Evolutionary conservation across 352 stramenopile species (phyloP).

Genomic region (Albugo candida): DNA sequence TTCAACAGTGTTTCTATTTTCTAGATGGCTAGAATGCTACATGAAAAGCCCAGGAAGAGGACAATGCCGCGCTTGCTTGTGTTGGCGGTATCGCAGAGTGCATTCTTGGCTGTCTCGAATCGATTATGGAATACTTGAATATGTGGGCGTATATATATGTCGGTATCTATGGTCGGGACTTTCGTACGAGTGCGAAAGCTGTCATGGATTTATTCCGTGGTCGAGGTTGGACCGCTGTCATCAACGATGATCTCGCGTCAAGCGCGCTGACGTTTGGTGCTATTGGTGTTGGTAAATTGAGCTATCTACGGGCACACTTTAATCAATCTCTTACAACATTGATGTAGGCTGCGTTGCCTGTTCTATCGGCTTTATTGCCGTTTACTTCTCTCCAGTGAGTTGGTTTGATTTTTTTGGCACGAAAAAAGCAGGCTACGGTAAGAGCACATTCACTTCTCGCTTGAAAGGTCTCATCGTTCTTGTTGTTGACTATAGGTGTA

Average conservation of each 20-base stretch:
- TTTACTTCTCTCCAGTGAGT: neutral
- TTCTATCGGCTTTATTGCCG: neutral
- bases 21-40: conserved; percentile 40
- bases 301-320: no score
- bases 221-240: conserved; percentile 75
- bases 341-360: conserved; percentile 15
- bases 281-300: conserved; percentile 34
- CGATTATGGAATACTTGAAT: conserved; percentile 82
- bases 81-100: conserved; percentile 75
- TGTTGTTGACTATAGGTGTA: conserved; percentile 7
- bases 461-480: neutral
- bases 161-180: conserved; percentile 77
- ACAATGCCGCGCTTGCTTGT: conserved; percentile 55
- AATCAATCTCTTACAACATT: no score
- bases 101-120: conserved; percentile 66
- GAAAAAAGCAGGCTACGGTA: no score
- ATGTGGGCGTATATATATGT: conserved; percentile 82
- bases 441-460: no score
- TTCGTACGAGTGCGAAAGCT: conserved; percentile 65
- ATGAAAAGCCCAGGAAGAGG: conserved; percentile 46
- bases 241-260: conserved; percentile 79
- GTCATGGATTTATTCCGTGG: conserved; percentile 77
- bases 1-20: no score
- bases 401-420: neutral
- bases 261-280: conserved; percentile 60